Evolutionary conservation across 2,329 filamentous ascomycete genomes (phyloP).

Genomic region (Lecanicillium sp.): DNA sequence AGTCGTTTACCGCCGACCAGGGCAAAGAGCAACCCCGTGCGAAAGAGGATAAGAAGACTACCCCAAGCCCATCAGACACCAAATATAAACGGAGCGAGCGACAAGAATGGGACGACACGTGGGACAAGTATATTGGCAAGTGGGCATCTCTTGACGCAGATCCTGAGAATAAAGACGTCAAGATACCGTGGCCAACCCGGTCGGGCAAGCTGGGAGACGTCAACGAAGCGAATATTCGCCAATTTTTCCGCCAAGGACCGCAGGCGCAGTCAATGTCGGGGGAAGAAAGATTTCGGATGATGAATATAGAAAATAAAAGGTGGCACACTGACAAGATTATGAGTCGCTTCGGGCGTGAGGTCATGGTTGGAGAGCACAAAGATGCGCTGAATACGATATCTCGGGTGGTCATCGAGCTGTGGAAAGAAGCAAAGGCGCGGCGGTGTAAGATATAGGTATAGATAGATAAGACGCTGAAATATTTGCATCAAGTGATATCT

Average conservation of each 20-base stretch:
- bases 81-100: not conserved
- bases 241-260: constrained; percentile 1
- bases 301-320: not conserved
- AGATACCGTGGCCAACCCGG: constrained; percentile 1
- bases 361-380: not conserved
- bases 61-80: no score
- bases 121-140: not conserved
- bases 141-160: not conserved
- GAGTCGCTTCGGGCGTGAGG: not conserved
- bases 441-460: no score
- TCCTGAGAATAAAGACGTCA: not conserved
- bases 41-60: no score
- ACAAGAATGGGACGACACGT: not conserved
- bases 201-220: not conserved
- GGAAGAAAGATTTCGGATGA: not conserved
- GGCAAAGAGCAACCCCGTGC: no score
- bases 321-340: constrained; percentile 3
- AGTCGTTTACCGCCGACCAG: no score
- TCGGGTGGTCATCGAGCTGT: not conserved
- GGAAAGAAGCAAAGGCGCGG: not conserved
- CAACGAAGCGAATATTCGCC: constrained; percentile 1
- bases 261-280: not conserved
- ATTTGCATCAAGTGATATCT: no score
- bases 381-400: not conserved
- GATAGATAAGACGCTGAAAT: no score